These are phyloP conservation scores for Beauveria varroae DNA, from an alignment of 2,329 filamentous ascomycete species.

Conservation along the genomic window DNA sequence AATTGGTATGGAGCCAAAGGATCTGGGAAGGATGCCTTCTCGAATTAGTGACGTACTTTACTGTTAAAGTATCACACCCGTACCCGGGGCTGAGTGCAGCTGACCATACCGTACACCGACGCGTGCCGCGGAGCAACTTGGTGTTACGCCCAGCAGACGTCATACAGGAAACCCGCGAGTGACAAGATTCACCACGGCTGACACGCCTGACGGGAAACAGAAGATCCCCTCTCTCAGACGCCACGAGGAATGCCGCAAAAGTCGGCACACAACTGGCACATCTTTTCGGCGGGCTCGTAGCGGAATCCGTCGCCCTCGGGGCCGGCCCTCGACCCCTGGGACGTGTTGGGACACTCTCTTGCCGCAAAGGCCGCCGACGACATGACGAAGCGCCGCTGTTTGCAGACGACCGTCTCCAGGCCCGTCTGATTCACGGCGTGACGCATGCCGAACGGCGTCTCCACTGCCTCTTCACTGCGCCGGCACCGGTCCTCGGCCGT, in stretches of 20 bases:
- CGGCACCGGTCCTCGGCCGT: not conserved
- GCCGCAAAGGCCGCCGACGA: not conserved
- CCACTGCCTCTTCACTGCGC: not conserved
- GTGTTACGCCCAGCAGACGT: too few species aligned
- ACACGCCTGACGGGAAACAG: too few species aligned
- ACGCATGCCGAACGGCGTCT: not conserved
- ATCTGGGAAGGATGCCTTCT: too few species aligned
- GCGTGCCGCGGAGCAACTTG: too few species aligned
- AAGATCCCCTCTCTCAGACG: not conserved
- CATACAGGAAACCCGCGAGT: too few species aligned
- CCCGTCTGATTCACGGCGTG: not conserved
- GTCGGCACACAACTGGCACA: slow-evolving; percentile 1
- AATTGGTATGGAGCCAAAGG: too few species aligned
- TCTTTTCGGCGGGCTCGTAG: not conserved
- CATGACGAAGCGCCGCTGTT: slow-evolving; percentile 5
- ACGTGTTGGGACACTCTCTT: slow-evolving; percentile 4
- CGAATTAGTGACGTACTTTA: too few species aligned
- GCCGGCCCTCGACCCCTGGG: not conserved
- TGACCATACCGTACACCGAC: too few species aligned
- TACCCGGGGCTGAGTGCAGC: too few species aligned
- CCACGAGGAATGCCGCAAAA: slow-evolving; percentile 1
- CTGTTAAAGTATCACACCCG: too few species aligned
- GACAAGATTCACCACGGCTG: too few species aligned
- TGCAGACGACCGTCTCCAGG: not conserved
- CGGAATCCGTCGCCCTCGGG: not conserved